Evolutionary conservation across 75 land plant species (phyloP).

Genomic region (Cunninghamia lanceolata): DNA sequence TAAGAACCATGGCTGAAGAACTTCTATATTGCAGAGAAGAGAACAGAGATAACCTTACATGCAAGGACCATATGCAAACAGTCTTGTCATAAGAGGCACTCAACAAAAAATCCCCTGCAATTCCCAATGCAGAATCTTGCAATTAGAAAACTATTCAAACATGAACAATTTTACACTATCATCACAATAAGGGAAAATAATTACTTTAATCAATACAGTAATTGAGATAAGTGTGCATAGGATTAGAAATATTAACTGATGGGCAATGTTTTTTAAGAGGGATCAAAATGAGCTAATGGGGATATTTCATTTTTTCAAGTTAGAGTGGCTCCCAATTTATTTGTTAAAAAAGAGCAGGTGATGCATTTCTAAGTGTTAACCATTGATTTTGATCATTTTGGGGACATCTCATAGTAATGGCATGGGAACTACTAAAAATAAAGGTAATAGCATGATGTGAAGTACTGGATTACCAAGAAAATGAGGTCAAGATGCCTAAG

Average conservation of each 20-base stretch:
- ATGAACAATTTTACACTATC: not conserved
- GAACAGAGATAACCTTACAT: conserved; percentile 10
- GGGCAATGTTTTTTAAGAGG: not conserved
- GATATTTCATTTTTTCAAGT: not conserved
- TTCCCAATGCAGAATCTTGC: not conserved
- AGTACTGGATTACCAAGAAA: not conserved
- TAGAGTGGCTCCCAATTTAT: not conserved
- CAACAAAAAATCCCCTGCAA: conserved; percentile 12
- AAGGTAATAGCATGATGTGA: not conserved
- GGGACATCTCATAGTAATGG: not conserved
- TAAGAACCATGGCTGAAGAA: not conserved
- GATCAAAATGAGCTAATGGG: not conserved
- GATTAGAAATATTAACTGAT: not conserved
- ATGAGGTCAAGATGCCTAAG: not conserved
- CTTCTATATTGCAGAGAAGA: not conserved
- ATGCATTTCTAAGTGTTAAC: not conserved
- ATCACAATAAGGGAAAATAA: not conserved
- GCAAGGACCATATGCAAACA: conserved; percentile 5
- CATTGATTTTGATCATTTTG: not conserved
- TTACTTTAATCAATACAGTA: not conserved
- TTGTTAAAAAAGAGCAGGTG: not conserved
- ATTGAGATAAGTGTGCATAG: not conserved
- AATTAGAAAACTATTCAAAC: not conserved
- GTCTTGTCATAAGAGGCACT: conserved; percentile 16
- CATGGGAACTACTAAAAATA: not conserved